These are phyloP conservation scores for Trichoderma atroviride DNA, from an alignment of 2,329 filamentous ascomycete species.

Conservation along the genomic window DNA sequence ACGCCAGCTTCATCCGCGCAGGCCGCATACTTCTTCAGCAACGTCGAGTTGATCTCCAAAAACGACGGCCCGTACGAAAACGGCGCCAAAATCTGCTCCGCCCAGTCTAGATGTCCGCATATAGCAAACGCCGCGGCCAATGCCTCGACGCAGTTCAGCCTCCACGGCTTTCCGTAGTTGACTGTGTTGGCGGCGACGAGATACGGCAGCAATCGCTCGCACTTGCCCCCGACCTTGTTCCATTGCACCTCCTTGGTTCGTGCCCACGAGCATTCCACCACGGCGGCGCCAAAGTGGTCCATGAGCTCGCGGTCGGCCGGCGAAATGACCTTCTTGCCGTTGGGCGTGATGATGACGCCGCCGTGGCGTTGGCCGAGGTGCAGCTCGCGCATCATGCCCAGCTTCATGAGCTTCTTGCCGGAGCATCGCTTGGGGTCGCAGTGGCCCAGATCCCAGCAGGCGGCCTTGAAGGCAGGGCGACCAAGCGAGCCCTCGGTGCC, in stretches of 20 bases:
- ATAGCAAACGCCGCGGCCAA: conserved; percentile 91
- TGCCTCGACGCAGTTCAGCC: conserved; percentile 93
- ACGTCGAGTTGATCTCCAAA: conserved; percentile 81
- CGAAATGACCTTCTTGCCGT: conserved; percentile 83
- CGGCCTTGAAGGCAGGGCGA: conserved; percentile 76
- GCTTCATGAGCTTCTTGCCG: conserved; percentile 88
- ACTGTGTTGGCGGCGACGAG: conserved; percentile 95
- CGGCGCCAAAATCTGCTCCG: conserved; percentile 75
- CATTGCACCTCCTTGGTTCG: conserved; percentile 89
- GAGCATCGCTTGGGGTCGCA: conserved; percentile 97
- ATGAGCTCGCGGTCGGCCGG: conserved; percentile 80
- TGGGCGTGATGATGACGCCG: conserved; percentile 92
- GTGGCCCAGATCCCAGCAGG: conserved; percentile 97
- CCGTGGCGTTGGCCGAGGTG: conserved; percentile 88
- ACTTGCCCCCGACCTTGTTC: conserved; percentile 87
- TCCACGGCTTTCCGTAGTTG: conserved; percentile 95
- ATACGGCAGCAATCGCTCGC: conserved; percentile 88
- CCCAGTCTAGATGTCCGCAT: conserved; percentile 90
- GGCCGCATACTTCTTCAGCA: conserved; percentile 82
- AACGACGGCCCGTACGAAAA: conserved; percentile 91
- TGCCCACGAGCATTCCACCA: conserved; percentile 98
- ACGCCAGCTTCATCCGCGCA: conserved; percentile 80
- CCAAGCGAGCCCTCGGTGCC: conserved; percentile 34
- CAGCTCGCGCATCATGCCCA: conserved; percentile 91
- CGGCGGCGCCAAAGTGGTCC: conserved; percentile 87